Evolutionary conservation across 805 yeast genomes (phyloP).

Genomic region (Phaffomyces thermotolerans): DNA sequence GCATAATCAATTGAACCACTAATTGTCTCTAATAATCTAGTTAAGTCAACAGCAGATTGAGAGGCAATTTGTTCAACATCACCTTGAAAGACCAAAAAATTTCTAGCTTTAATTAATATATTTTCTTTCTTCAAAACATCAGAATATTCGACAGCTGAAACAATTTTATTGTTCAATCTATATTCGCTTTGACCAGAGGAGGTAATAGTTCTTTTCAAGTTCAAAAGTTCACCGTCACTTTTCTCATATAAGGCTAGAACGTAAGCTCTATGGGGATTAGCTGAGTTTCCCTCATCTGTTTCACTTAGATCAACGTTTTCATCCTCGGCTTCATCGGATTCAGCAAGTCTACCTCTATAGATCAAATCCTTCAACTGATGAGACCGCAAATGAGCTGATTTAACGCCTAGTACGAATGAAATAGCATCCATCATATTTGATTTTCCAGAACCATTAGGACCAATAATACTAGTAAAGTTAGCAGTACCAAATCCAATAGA

Average conservation of each 20-base stretch:
- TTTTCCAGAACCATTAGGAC: conserved; percentile 99
- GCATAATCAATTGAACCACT: conserved; percentile 72
- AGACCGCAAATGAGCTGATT: conserved; percentile 70
- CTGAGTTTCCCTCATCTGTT: conserved; percentile 16
- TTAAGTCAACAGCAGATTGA: conserved; percentile 70
- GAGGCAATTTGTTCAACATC: conserved; percentile 92
- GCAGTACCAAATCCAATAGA: conserved; percentile 78
- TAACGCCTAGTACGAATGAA: conserved; percentile 85
- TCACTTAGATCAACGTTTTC: conserved; percentile 21
- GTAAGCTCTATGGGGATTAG: conserved; percentile 45
- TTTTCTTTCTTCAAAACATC: conserved; percentile 65
- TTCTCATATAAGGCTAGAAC: conserved; percentile 74
- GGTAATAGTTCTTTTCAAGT: conserved; percentile 56
- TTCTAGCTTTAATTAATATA: conserved; percentile 80
- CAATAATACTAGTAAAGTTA: conserved; percentile 83
- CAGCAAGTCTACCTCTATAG: conserved; percentile 57
- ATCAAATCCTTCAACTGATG: conserved; percentile 66
- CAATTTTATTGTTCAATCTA: conserved; percentile 51
- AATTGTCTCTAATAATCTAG: conserved; percentile 69
- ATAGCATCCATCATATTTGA: conserved; percentile 97
- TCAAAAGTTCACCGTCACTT: conserved; percentile 48
- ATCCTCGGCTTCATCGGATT: conserved; percentile 21
- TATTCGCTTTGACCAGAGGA: conserved; percentile 59
- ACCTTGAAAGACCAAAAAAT: conserved; percentile 93
- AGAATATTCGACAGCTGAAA: conserved; percentile 59